These are phyloP conservation scores for Vishniacozyma victoriae DNA, from an alignment of 768 basidiomycete genomes.

Conservation along the genomic window DNA sequence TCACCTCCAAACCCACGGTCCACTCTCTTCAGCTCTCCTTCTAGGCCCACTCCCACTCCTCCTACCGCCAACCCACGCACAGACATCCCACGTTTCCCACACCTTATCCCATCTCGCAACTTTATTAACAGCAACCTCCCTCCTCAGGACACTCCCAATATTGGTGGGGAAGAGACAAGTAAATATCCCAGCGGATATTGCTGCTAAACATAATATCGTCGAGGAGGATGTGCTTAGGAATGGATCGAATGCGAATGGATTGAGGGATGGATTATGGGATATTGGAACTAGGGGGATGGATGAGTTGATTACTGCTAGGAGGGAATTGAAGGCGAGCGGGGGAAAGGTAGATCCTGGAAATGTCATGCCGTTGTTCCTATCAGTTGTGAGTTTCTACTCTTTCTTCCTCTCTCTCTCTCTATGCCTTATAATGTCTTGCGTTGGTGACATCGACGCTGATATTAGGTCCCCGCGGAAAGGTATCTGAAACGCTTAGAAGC, in stretches of 20 bases:
- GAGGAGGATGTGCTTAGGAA: slow-evolving; percentile 51
- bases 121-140: slow-evolving; percentile 35
- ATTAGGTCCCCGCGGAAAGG: slow-evolving; percentile 42
- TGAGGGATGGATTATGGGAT: slow-evolving; percentile 38
- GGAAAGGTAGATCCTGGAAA: slow-evolving; percentile 34
- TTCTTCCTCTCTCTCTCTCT: neutral
- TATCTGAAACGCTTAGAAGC: slow-evolving; percentile 43
- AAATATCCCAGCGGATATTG: slow-evolving; percentile 35
- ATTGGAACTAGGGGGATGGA: slow-evolving; percentile 47
- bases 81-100: slow-evolving; percentile 34
- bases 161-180: slow-evolving; percentile 31
- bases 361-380: slow-evolving; percentile 40
- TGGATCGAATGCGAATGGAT: slow-evolving; percentile 49
- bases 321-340: slow-evolving; percentile 25
- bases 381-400: slow-evolving; percentile 30
- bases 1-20: slow-evolving; percentile 29
- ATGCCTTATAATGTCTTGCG: neutral
- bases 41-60: slow-evolving; percentile 42
- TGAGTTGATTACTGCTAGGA: slow-evolving; percentile 45
- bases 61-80: slow-evolving; percentile 35
- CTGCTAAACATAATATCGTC: slow-evolving; percentile 35
- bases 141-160: slow-evolving; percentile 38
- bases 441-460: slow-evolving; percentile 1
- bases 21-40: slow-evolving; percentile 39
- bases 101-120: slow-evolving; percentile 44